phyloP scores from a whole-genome alignment of 805 yeast genomes.

The Saturnispora galanensis region DNA sequence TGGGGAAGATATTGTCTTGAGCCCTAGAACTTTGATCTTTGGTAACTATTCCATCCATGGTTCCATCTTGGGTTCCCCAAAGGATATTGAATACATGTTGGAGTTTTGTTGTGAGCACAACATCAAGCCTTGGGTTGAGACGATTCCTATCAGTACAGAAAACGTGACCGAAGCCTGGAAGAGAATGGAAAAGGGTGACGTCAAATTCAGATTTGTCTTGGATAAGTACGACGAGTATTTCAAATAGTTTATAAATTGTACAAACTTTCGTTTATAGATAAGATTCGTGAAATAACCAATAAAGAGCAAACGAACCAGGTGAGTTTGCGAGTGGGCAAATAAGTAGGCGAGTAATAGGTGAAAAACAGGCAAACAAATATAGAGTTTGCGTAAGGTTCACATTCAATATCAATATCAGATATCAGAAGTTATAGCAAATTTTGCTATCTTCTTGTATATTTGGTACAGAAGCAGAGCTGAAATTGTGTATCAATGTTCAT shows the following conservation, averaged over 20 bases:
- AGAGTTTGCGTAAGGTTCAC: no score
- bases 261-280: background rate
- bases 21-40: slow-evolving; percentile 28
- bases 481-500: slow-evolving; percentile 37
- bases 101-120: slow-evolving; percentile 36
- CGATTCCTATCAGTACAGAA: slow-evolving; percentile 35
- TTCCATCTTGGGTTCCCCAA: slow-evolving; percentile 34
- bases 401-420: no score
- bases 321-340: no score
- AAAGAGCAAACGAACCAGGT: background rate
- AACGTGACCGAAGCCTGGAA: slow-evolving; percentile 36
- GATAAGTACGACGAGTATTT: slow-evolving; percentile 35
- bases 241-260: background rate
- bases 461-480: slow-evolving; percentile 97
- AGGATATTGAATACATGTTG: slow-evolving; percentile 39
- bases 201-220: slow-evolving; percentile 44
- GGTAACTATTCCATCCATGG: slow-evolving; percentile 25
- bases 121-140: slow-evolving; percentile 44
- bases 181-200: slow-evolving; percentile 40
- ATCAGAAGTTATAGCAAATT: slow-evolving; percentile 54
- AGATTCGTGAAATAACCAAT: background rate
- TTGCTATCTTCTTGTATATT: slow-evolving; percentile 60
- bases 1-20: slow-evolving; percentile 25
- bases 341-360: no score
- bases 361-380: no score